These are phyloP conservation scores for Rhizopus stolonifer DNA, from an alignment of 371 early-diverging fungal species.

Conservation along the genomic window DNA sequence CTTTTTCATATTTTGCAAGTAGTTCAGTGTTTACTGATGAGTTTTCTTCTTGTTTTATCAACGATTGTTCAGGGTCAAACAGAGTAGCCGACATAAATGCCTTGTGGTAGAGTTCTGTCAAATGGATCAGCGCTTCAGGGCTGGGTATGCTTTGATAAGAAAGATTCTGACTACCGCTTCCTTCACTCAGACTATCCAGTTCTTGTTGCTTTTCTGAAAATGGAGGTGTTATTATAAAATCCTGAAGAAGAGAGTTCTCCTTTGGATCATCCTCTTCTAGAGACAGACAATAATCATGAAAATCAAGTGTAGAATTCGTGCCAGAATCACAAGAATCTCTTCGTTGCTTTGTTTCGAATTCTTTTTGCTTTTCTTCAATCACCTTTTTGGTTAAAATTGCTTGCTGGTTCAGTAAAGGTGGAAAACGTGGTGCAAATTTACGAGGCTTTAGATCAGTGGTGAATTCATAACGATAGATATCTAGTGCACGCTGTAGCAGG, in stretches of 20 bases:
- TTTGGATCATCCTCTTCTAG: conserved; percentile 23
- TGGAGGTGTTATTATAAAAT: conserved; percentile 8
- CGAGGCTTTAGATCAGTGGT: conserved; percentile 39
- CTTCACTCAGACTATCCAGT: not conserved
- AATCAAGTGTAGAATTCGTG: conserved; percentile 46
- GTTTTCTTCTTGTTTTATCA: conserved; percentile 1
- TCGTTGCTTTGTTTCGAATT: conserved; percentile 9
- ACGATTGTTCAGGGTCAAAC: not conserved
- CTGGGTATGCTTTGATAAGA: conserved; percentile 23
- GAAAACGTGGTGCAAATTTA: conserved; percentile 34
- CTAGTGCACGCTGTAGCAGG: conserved; percentile 44
- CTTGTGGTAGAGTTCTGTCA: conserved; percentile 22
- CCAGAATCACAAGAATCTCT: conserved; percentile 33
- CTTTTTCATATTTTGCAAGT: conserved; percentile 17
- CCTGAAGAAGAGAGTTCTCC: conserved; percentile 10
- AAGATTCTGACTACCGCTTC: conserved; percentile 5
- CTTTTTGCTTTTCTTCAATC: conserved; percentile 24
- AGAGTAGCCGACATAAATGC: conserved; percentile 10
- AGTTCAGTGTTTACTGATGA: conserved; percentile 1
- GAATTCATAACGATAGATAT: conserved; percentile 44
- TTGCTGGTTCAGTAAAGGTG: conserved; percentile 23
- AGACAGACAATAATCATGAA: conserved; percentile 47
- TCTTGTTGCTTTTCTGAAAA: not conserved
- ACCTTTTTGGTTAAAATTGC: conserved; percentile 17
- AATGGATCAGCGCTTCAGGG: conserved; percentile 19